Conservation (phyloP, 1,284 basidiomycete genomes). For the Rhodotorula sp. region DNA sequence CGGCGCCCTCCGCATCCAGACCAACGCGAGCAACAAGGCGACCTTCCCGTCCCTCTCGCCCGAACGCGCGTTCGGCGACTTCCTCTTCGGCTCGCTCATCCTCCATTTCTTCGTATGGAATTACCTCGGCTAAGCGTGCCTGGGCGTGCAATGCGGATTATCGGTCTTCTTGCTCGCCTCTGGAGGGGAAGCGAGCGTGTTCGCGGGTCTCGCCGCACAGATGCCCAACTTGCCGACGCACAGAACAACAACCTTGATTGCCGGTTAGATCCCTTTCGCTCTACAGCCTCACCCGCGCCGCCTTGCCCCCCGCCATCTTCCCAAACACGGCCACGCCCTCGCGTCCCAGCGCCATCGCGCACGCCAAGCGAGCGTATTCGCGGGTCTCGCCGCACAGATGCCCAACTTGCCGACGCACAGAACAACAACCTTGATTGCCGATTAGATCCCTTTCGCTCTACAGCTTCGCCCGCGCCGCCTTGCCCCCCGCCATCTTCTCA, state of each 20-base stretch:
- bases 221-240: no score
- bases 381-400: no score
- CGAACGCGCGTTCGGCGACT: slow-evolving; percentile 95
- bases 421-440: no score
- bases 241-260: no score
- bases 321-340: slow-evolving; percentile 68
- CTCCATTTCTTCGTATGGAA: slow-evolving; percentile 99
- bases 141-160: background rate
- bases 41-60: slow-evolving; percentile 68
- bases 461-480: background rate
- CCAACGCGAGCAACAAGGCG: slow-evolving; percentile 76
- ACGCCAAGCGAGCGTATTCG: no score
- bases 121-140: slow-evolving; percentile 70
- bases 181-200: no score
- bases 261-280: slow-evolving; percentile 82
- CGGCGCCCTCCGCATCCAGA: slow-evolving; percentile 87
- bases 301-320: slow-evolving; percentile 51
- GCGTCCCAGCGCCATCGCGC: slow-evolving; percentile 70
- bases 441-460: slow-evolving; percentile 82
- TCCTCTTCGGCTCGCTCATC: slow-evolving; percentile 87
- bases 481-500: slow-evolving; percentile 55
- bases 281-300: slow-evolving; percentile 5
- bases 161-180: no score
- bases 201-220: no score
- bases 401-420: no score